These are phyloP conservation scores for Acacia concinna DNA, from an alignment of 331 rosid species.

Conservation along the genomic window DNA sequence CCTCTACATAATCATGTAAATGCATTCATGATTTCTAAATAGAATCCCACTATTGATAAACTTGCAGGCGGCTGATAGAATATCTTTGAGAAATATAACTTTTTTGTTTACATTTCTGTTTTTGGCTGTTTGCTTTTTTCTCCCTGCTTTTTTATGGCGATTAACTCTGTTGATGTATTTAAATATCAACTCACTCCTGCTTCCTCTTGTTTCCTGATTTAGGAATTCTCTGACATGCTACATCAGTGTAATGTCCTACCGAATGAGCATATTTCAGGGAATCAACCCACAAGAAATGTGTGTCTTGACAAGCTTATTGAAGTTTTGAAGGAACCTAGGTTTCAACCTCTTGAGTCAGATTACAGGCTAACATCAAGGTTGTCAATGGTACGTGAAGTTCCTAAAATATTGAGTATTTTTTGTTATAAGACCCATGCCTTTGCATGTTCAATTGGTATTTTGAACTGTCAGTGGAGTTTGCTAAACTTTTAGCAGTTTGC, in stretches of 20 bases:
- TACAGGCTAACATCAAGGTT: constrained; percentile 59
- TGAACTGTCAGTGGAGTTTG: constrained; percentile 15
- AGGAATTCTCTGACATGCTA: constrained; percentile 55
- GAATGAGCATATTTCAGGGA: constrained; percentile 45
- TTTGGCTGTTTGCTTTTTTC: neutral
- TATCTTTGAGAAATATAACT: neutral
- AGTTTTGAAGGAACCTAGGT: constrained; percentile 62
- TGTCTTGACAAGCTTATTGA: constrained; percentile 49
- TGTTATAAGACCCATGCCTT: constrained; percentile 15
- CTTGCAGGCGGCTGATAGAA: neutral
- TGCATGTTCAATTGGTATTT: constrained; percentile 6
- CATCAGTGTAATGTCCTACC: constrained; percentile 40
- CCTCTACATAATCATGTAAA: neutral
- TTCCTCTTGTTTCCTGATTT: constrained; percentile 18
- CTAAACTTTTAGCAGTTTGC: constrained; percentile 13
- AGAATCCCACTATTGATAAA: neutral
- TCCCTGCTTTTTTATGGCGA: constrained; percentile 25
- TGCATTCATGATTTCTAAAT: neutral
- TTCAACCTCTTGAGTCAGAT: constrained; percentile 64
- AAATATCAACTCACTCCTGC: constrained; percentile 10
- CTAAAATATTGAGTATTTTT: constrained; percentile 15
- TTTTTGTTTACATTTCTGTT: neutral
- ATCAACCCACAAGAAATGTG: constrained; percentile 45
- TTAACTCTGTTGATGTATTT: neutral
- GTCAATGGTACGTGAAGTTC: constrained; percentile 56